Conservation (phyloP, 139 green algal species). For the Chlamydomonas sphaeroides region DNA sequence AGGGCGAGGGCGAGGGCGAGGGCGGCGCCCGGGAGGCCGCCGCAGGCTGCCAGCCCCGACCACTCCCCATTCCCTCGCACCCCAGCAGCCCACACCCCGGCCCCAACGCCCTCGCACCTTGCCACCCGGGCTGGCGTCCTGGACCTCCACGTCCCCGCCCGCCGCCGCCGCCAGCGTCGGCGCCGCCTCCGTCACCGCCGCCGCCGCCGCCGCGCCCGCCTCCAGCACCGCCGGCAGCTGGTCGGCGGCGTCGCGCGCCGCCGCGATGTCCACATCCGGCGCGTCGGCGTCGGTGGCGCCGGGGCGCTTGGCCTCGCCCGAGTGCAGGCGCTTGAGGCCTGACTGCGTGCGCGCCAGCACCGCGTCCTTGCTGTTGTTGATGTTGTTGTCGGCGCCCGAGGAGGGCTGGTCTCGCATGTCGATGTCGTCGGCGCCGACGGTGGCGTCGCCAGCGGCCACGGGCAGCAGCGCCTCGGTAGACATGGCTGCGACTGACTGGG, state of each 20-base stretch:
- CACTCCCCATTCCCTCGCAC: too few relatives aligned
- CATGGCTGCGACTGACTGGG: not conserved
- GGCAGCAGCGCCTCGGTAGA: not conserved
- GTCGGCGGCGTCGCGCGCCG: not conserved
- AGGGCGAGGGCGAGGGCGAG: too few relatives aligned
- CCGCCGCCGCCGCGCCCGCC: not conserved
- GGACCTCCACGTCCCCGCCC: too few relatives aligned
- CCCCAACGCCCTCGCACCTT: too few relatives aligned
- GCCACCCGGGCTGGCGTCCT: too few relatives aligned
- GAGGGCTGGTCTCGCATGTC: conserved; percentile 8
- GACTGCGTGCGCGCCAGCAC: conserved; percentile 9
- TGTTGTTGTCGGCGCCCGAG: too few relatives aligned
- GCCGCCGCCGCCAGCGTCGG: too few relatives aligned
- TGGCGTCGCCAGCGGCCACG: not conserved
- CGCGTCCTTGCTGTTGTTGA: not conserved
- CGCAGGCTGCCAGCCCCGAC: too few relatives aligned
- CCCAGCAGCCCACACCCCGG: too few relatives aligned
- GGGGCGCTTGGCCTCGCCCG: conserved; percentile 12
- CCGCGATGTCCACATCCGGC: not conserved
- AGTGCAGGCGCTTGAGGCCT: conserved; percentile 26
- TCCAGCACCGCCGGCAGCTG: not conserved
- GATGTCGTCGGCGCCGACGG: not conserved
- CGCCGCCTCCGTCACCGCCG: not conserved
- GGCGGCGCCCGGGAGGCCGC: too few relatives aligned
- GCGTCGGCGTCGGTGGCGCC: not conserved